Evolutionary conservation across 2,329 filamentous ascomycete species (phyloP), one percentile per base, ranked within the genome.

Genomic region (Chaetomium sp.): DNA sequence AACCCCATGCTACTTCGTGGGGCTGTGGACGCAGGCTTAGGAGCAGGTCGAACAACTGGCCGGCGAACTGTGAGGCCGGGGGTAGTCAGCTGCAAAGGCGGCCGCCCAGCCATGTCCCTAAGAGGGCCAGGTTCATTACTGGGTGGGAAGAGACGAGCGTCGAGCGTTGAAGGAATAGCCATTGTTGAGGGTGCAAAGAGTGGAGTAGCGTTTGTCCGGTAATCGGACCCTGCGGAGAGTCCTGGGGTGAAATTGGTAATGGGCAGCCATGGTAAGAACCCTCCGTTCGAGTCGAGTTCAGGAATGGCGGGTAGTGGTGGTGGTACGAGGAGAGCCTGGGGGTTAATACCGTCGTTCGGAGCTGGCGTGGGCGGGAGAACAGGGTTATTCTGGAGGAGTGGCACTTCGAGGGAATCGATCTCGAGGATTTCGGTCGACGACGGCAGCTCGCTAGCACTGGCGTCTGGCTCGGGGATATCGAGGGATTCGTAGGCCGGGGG

Each of bases 381-480:
- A 36, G 57, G 10, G 2, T 47, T n/a, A 43, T 53, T 37, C 52
- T 53, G 32, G 49, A 56, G 8, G 27, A 47, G 12, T 45, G 46
- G 14, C 35, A 79, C 66, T 58, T 78, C 74, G 46, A 64, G 68
- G 4, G 78, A 79, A 64, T 79, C 78, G 57, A 80, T 74, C 61
- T 81, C 79, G 56, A 77, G 68, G 46, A 81, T 78, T 66, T 79
- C 76, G 49, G 69, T 77, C 5, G 76, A 73, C 5, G 76, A 73
- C 14, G 72, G 74, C 12, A 81, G 68, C 64, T 81, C 79, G 51
- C 69, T 67, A 34, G 59, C 49, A 32, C 42, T 42, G 44, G 37
- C 52, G n/a, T 46, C 40, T 53, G 51, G 36, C 46, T 46, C 56
- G 62, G 54, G 62, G 57, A 57, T 68, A 49, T 68, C 66, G 54